These are phyloP conservation scores for Bassia scoparia DNA, from an alignment of 148 eudicot species.

Conservation along the genomic window DNA sequence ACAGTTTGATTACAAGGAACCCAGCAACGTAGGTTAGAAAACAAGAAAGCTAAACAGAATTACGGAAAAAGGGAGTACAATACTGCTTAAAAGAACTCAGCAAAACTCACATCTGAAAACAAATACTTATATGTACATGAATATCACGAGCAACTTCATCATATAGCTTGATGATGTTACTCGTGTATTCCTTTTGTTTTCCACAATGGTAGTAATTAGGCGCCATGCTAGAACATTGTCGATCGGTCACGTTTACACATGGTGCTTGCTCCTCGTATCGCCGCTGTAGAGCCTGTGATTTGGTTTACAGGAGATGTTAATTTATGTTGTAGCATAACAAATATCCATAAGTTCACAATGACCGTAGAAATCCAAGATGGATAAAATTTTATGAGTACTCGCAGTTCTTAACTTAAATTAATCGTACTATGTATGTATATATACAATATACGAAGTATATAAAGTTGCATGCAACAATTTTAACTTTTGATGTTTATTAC, in stretches of 20 bases:
- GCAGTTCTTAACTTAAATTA: too few relatives aligned
- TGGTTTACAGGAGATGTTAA: background rate
- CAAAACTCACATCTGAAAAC: conserved; percentile 9
- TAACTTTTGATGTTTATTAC: too few relatives aligned
- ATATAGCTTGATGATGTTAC: background rate
- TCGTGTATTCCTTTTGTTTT: background rate
- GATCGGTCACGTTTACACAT: background rate
- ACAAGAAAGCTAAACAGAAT: background rate
- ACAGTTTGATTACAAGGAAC: conserved; percentile 9
- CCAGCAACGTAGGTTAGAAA: conserved; percentile 1
- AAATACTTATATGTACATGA: conserved; percentile 22
- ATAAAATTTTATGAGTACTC: too few relatives aligned
- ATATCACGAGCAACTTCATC: background rate
- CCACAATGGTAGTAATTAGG: background rate
- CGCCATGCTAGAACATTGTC: background rate
- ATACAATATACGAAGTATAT: too few relatives aligned
- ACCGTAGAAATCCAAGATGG: too few relatives aligned
- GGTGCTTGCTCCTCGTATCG: conserved; percentile 64
- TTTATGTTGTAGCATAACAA: too few relatives aligned
- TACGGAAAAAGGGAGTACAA: background rate
- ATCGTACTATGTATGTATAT: too few relatives aligned
- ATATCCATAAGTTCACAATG: too few relatives aligned
- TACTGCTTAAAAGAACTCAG: background rate
- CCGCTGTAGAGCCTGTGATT: conserved; percentile 69
- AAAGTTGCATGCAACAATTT: too few relatives aligned